phyloP scores from a whole-genome alignment of 441 rosid species.

The Arabidopsis hybrid region DNA sequence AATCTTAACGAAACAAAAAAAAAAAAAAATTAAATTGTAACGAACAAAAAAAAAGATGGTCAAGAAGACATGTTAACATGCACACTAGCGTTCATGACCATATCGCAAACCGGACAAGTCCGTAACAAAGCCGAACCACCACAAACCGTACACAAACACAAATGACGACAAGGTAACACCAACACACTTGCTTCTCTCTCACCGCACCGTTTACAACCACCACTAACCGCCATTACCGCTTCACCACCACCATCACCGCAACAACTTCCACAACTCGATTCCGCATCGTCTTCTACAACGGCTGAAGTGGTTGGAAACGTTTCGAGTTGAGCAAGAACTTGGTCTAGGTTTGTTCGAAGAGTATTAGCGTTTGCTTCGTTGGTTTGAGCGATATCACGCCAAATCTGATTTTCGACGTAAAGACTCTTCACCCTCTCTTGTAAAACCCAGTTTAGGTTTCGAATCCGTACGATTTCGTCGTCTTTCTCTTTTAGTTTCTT shows the following conservation, averaged over 20 bases:
- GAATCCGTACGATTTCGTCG: conserved; percentile 61
- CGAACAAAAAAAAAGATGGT: neutral
- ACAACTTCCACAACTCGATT: conserved; percentile 79
- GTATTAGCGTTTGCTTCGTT: conserved; percentile 78
- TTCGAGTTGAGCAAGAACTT: conserved; percentile 71
- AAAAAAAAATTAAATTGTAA: conserved; percentile 1
- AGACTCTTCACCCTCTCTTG: conserved; percentile 65
- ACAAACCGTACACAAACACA: conserved; percentile 75
- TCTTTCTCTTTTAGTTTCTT: conserved; percentile 69
- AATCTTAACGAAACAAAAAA: neutral
- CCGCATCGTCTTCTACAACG: conserved; percentile 56
- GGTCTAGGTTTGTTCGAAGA: conserved; percentile 67
- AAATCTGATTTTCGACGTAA: conserved; percentile 64
- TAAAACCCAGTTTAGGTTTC: conserved; percentile 66
- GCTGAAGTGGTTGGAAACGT: conserved; percentile 43
- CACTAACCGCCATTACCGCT: conserved; percentile 28
- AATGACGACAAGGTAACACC: conserved; percentile 86
- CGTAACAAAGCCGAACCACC: conserved; percentile 74
- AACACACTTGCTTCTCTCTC: conserved; percentile 71
- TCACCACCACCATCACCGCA: conserved; percentile 28
- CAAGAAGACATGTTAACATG: conserved; percentile 83
- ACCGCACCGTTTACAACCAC: conserved; percentile 63
- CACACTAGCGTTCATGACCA: conserved; percentile 64
- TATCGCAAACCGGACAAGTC: conserved; percentile 71
- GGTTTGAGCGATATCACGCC: conserved; percentile 76